Evolutionary conservation across 768 basidiomycete genomes (phyloP).

Genomic region (Termitomyces sp.): DNA sequence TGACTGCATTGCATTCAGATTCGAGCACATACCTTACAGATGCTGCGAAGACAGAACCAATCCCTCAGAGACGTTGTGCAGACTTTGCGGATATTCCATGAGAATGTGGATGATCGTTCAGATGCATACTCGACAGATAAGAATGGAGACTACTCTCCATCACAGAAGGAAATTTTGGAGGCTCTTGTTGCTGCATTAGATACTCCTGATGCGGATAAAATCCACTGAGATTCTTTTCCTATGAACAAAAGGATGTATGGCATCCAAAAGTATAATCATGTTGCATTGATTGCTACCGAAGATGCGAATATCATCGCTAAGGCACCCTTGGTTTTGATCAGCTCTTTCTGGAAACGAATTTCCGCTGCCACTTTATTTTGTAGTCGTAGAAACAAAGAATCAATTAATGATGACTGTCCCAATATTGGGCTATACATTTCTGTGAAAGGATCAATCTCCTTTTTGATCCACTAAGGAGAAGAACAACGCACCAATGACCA

Average conservation of each 20-base stretch:
- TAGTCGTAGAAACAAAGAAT: conserved; percentile 75
- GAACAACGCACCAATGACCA: conserved; percentile 71
- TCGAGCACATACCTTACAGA: conserved; percentile 64
- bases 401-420: conserved; percentile 93
- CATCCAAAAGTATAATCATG: conserved; percentile 3
- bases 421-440: conserved; percentile 90
- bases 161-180: conserved; percentile 64
- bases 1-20: conserved; percentile 42
- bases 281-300: conserved; percentile 22
- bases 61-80: conserved; percentile 65
- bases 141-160: conserved; percentile 33
- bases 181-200: conserved; percentile 61
- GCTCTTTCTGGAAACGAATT: conserved; percentile 81
- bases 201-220: conserved; percentile 12
- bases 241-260: neutral
- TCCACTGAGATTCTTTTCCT: neutral
- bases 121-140: conserved; percentile 21
- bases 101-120: conserved; percentile 61
- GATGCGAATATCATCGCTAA: conserved; percentile 86
- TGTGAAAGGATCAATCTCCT: conserved; percentile 22
- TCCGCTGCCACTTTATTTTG: conserved; percentile 83
- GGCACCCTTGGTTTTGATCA: conserved; percentile 78
- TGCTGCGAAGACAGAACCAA: conserved; percentile 70
- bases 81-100: conserved; percentile 65
- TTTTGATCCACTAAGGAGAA: conserved; percentile 1